Percentiles rank a stretch among this genome's conserved stretches.
Evolutionary conservation across 1,284 basidiomycete genomes (phyloP).

Genomic region (Irpex lacteus): DNA sequence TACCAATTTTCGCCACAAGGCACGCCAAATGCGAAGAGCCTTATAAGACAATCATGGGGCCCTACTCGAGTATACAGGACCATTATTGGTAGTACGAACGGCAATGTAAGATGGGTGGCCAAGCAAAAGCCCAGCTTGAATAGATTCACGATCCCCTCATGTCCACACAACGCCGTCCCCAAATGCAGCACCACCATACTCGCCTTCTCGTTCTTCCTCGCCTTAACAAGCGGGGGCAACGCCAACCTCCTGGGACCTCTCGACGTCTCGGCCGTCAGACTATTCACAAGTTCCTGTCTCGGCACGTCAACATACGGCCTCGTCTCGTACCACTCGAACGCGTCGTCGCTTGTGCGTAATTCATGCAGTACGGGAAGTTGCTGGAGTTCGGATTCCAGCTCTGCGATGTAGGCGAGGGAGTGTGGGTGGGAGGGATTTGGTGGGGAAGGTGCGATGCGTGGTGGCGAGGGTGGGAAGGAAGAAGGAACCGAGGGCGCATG

Average conservation of each 20-base stretch:
- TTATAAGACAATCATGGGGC: no score
- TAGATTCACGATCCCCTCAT: conserved; percentile 84
- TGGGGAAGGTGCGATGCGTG: conserved; percentile 70
- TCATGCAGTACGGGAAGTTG: conserved; percentile 58
- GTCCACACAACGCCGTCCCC: conserved; percentile 84
- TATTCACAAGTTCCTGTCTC: conserved; percentile 71
- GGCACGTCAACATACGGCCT: conserved; percentile 76
- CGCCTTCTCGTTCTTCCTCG: conserved; percentile 68
- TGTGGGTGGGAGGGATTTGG: conserved; percentile 59
- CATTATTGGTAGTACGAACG: no score
- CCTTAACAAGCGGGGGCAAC: conserved; percentile 71
- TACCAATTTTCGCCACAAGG: no score
- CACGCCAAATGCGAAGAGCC: no score
- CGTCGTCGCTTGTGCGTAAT: conserved; percentile 46
- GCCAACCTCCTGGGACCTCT: conserved; percentile 87
- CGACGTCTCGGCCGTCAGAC: conserved; percentile 81
- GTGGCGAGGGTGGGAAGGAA: conserved; percentile 64
- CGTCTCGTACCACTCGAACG: conserved; percentile 69
- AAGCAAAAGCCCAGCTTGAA: no score
- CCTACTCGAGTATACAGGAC: no score
- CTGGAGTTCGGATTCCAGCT: conserved; percentile 71
- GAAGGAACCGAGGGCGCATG: conserved; percentile 56
- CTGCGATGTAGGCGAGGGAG: conserved; percentile 54
- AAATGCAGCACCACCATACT: conserved; percentile 75
- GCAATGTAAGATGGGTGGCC: no score